Evolutionary conservation across 495 filamentous ascomycete species (phyloP).

Genomic region (Baudoinia panamericana): DNA sequence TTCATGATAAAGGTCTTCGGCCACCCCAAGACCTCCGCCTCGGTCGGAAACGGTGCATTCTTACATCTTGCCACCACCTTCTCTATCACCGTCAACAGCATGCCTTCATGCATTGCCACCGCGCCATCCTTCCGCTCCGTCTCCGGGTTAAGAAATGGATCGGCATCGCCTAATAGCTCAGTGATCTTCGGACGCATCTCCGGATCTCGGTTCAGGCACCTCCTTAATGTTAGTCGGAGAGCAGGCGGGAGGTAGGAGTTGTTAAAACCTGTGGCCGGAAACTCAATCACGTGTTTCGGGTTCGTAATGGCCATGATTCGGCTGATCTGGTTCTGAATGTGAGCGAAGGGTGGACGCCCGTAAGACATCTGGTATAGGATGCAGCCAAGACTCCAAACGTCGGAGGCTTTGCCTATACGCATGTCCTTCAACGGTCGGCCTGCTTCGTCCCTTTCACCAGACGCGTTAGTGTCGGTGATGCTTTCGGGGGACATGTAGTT

Average conservation of each 20-base stretch:
- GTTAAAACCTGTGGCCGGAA: slow-evolving; percentile 61
- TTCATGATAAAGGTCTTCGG: slow-evolving; percentile 52
- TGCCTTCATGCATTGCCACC: slow-evolving; percentile 60
- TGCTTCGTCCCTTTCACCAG: slow-evolving; percentile 16
- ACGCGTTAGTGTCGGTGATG: slow-evolving; percentile 72
- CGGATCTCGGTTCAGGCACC: slow-evolving; percentile 70
- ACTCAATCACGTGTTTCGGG: slow-evolving; percentile 69
- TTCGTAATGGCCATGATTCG: slow-evolving; percentile 79
- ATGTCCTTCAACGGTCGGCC: slow-evolving; percentile 44
- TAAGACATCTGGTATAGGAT: slow-evolving; percentile 98
- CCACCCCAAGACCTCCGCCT: slow-evolving; percentile 59
- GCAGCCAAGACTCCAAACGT: slow-evolving; percentile 92
- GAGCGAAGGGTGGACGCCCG: slow-evolving; percentile 80
- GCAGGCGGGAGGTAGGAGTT: slow-evolving; percentile 55
- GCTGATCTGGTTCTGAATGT: slow-evolving; percentile 69
- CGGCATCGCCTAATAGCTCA: slow-evolving; percentile 54
- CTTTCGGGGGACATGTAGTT: slow-evolving; percentile 98
- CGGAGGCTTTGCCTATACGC: slow-evolving; percentile 89
- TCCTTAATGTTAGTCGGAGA: slow-evolving; percentile 58
- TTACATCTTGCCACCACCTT: slow-evolving; percentile 65
- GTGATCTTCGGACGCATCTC: slow-evolving; percentile 62
- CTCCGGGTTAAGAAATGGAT: slow-evolving; percentile 76
- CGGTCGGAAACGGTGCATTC: slow-evolving; percentile 47
- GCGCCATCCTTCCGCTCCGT: slow-evolving; percentile 42
- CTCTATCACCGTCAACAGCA: slow-evolving; percentile 60